Conservation (phyloP, 352 stramenopile genomes). For the Peronospora belbahrii region DNA sequence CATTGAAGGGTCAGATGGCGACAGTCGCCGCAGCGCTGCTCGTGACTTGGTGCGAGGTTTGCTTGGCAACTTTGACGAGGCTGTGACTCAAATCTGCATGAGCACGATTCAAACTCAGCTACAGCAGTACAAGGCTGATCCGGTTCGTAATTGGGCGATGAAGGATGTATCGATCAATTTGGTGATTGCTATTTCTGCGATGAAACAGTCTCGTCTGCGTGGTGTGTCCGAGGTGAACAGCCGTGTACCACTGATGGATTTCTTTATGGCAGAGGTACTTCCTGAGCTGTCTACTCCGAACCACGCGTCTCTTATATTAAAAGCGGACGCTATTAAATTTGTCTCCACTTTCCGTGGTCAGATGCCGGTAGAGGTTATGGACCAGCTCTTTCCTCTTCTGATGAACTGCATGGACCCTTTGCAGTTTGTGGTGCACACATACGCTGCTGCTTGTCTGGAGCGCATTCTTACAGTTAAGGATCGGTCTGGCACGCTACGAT, state of each 20-base stretch:
- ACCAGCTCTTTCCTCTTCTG: conserved; percentile 90
- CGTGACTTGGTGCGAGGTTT: conserved; percentile 93
- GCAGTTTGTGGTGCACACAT: conserved; percentile 96
- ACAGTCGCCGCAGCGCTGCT: conserved; percentile 92
- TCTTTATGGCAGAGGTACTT: conserved; percentile 91
- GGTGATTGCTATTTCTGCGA: conserved; percentile 92
- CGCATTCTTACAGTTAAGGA: conserved; percentile 94
- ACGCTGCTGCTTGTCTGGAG: conserved; percentile 94
- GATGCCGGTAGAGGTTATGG: conserved; percentile 88
- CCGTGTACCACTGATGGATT: conserved; percentile 94
- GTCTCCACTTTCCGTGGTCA: conserved; percentile 97
- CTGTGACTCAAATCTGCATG: conserved; percentile 92
- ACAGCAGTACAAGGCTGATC: conserved; percentile 84
- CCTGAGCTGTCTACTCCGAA: conserved; percentile 87
- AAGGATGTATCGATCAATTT: conserved; percentile 96
- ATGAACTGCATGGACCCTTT: conserved; percentile 75
- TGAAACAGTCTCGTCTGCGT: conserved; percentile 87
- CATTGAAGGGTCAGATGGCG: conserved; percentile 96
- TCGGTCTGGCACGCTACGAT: conserved; percentile 43
- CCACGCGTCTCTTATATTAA: conserved; percentile 89
- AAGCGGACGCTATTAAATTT: conserved; percentile 97
- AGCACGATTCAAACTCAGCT: conserved; percentile 89
- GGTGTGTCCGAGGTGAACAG: conserved; percentile 94
- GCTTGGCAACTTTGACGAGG: conserved; percentile 90
- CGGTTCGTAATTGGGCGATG: conserved; percentile 85